Evolutionary conservation across 805 yeast species (phyloP), one percentile per base, ranked within the genome.

Genomic region (Diddensiella transvaalensis): DNA sequence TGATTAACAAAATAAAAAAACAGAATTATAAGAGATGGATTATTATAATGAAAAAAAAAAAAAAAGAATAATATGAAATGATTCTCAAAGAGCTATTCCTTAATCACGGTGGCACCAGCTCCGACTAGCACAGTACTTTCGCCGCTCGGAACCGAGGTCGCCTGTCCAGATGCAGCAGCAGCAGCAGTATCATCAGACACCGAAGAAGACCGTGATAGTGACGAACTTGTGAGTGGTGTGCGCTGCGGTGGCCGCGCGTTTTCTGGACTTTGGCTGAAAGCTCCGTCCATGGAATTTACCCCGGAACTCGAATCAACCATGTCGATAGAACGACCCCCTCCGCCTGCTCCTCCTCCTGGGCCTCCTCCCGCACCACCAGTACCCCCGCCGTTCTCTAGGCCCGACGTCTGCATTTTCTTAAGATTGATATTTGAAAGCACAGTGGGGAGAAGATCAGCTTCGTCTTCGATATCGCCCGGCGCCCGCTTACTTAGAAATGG

Each of bases 401-500:
- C 44, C 4, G 51, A 37, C 23, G 42, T 30, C 24, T 47, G 54
- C 26, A 44, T 37, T 18, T 47, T 38, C 13, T 57, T 43, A 22
- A 57, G 46, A 30, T 55, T 50, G 39, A 55, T 35, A 41, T 57
- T 60, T 36, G 60, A 54, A 48, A 53, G 50, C 41, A 62, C 60
- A 4, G 56, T 49, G 3, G 71, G 69, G 38, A 66, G 58, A 42
- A 67, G 58, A 51, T 69, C 64, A 8, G 67, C 54, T 19, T 62
- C 66, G 26, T 53, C 55, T 13, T 57, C 60, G 46, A 54, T 8
- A 17, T 44, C 46, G 19, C 54, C 54, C 13, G 44, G 36, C 13
- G 37, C 26, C 40, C 51, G 22, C 2, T 39, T 17, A 22, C 42
- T 57, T 39, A 72, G 56, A 48, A 71, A 77, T 3, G 78, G 76